Evolutionary conservation across 2,329 filamentous ascomycete species (phyloP), one percentile per base, ranked within the genome.

Genomic region (Ophiosphaerella narmari): DNA sequence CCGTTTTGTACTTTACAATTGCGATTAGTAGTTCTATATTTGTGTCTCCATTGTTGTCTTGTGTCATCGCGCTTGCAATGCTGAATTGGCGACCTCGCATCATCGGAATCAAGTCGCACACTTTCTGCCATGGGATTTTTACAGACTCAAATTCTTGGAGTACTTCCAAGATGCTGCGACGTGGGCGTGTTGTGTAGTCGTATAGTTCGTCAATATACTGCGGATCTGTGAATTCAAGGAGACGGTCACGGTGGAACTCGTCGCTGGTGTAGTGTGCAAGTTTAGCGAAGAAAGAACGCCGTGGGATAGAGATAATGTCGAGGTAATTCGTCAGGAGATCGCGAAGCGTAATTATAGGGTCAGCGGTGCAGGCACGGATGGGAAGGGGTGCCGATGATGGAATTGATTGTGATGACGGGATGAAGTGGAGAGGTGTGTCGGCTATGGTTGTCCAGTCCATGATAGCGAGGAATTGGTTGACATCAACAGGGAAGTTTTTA

Each of bases 71-170:
- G 56, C 89, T 94, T 31, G 91, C 90, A 53, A 97, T 92, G 72
- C 92, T 97, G 70, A 96, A 99, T 62, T 96, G 89, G 5, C 94
- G 83, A n/a, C 87, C 88, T n/a, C 91, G 86, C 39, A 97, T 87
- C 3, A 86, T 65, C 0, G 94, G 94, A 46, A 99, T 86, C 13
- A 92, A 80, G 46, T 87, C 85, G 8, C 89, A 80, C 1, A 87
- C 80, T 41, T 87, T 84, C 47, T 87, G 78, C 74, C 86, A 89
- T 0, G 94, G 92, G 2, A 99, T 85, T 54, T 86, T 87, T 46
- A 97, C 88, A 0, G 84, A 87, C 36, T 88, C 83, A 63, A 99
- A 99, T 62, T 99, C 94, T 48, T 93, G 86, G 24, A 99, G 81
- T 3, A 96, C 88, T 74, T 99, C 94, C 5, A 99, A 78, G 49